These are phyloP conservation scores for Ilyonectria mors-panacis DNA, from an alignment of 2,329 filamentous ascomycete species.

Conservation along the genomic window DNA sequence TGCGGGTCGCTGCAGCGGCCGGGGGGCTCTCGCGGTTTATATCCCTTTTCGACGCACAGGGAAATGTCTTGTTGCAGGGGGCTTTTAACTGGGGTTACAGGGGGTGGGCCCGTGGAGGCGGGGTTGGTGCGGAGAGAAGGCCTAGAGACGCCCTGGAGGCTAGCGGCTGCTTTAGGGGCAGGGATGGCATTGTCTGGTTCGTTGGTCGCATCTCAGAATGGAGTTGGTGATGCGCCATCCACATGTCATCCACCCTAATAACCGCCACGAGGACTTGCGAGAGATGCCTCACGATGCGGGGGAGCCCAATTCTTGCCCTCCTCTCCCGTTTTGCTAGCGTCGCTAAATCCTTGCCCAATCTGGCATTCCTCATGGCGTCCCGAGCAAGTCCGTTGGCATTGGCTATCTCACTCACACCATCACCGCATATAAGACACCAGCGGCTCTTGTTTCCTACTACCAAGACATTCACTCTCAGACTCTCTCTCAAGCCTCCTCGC, in stretches of 20 bases:
- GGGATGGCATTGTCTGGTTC: slow-evolving; percentile 16
- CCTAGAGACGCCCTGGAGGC: slow-evolving; percentile 4
- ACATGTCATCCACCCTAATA: not conserved
- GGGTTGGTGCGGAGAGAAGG: slow-evolving; percentile 31
- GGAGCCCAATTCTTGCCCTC: slow-evolving; percentile 19
- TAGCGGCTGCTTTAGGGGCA: not conserved
- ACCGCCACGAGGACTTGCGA: not conserved
- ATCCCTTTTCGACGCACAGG: slow-evolving; percentile 37
- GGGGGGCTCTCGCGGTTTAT: slow-evolving; percentile 35
- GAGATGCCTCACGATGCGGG: slow-evolving; percentile 19
- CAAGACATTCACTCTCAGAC: not conserved
- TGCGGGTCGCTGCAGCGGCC: slow-evolving; percentile 10
- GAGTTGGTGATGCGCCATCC: not conserved
- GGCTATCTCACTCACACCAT: not conserved
- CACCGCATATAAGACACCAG: not conserved
- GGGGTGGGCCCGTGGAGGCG: slow-evolving; percentile 1
- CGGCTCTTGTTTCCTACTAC: not conserved
- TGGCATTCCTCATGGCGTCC: slow-evolving; percentile 7
- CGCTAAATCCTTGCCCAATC: slow-evolving; percentile 31
- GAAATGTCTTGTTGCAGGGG: slow-evolving; percentile 29
- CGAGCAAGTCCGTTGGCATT: not conserved
- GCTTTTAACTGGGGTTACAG: slow-evolving; percentile 2
- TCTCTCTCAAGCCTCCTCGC: not conserved
- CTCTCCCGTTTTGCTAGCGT: slow-evolving; percentile 16
- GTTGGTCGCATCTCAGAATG: not conserved